These are phyloP conservation scores for Naganishia albida DNA, from an alignment of 1,284 basidiomycete species.

Conservation along the genomic window DNA sequence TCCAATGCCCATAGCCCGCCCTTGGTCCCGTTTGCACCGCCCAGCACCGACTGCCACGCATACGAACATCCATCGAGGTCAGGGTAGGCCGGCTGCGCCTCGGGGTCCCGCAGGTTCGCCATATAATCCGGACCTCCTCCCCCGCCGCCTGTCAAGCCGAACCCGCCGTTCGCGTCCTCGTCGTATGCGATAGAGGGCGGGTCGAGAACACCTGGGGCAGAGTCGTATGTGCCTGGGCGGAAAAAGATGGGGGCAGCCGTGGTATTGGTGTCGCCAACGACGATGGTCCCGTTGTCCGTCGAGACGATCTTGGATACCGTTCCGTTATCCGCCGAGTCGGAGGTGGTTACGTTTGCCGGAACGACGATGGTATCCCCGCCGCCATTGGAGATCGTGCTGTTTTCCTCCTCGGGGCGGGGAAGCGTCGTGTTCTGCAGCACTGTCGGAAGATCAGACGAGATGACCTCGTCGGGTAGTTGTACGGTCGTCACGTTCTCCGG, in stretches of 20 bases:
- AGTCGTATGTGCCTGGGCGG: constrained; percentile 18
- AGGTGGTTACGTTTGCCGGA: constrained; percentile 12
- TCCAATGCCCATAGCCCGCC: constrained; percentile 38
- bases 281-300: constrained; percentile 23
- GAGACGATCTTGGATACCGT: constrained; percentile 20
- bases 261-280: constrained; percentile 3
- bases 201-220: constrained; percentile 13
- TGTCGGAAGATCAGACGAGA: constrained; percentile 7
- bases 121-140: not conserved
- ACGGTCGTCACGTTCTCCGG: not conserved
- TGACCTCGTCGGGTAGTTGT: constrained; percentile 23
- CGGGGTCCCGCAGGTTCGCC: constrained; percentile 4
- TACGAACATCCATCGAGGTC: constrained; percentile 28
- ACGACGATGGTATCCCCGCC: constrained; percentile 14
- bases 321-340: constrained; percentile 21
- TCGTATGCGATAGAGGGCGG: not conserved
- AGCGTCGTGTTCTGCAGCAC: not conserved
- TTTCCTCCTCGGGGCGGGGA: not conserved
- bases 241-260: constrained; percentile 4
- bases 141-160: not conserved
- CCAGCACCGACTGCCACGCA: constrained; percentile 35
- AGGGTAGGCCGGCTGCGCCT: constrained; percentile 16
- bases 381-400: constrained; percentile 14
- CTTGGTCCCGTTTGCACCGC: constrained; percentile 31
- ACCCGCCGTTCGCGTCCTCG: no score